These are phyloP conservation scores for Vanrija pseudolonga DNA, from an alignment of 1,284 basidiomycete genomes.

Conservation along the genomic window DNA sequence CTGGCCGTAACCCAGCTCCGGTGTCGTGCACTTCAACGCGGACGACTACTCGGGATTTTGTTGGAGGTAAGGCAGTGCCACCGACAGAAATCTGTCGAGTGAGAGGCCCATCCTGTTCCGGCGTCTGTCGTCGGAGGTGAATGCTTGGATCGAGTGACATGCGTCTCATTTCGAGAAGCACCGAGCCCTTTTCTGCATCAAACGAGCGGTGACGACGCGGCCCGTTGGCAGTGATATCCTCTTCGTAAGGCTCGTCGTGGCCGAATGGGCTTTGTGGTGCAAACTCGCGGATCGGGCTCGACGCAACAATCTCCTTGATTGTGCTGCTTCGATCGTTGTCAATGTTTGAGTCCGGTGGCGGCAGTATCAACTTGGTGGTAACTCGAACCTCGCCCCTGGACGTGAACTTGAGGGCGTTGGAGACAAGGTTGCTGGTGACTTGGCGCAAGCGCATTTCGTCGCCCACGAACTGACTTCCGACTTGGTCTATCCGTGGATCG, in stretches of 20 bases:
- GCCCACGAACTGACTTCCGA: conserved; percentile 53
- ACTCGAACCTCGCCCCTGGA: conserved; percentile 55
- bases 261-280: conserved; percentile 27
- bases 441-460: conserved; percentile 67
- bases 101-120: too few relatives aligned
- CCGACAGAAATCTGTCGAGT: too few relatives aligned
- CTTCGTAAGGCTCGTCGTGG: conserved; percentile 32
- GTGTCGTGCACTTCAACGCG: conserved; percentile 77
- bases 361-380: conserved; percentile 45
- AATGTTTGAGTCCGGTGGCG: conserved; percentile 1
- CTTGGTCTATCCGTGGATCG: conserved; percentile 68
- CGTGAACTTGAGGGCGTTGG: conserved; percentile 62
- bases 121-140: neutral
- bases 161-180: conserved; percentile 17
- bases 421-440: conserved; percentile 56
- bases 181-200: conserved; percentile 35
- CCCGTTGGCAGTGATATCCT: conserved; percentile 19
- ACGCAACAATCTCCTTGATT: too few relatives aligned
- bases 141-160: neutral
- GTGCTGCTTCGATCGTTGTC: too few relatives aligned
- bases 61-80: too few relatives aligned
- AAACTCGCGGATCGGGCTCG: too few relatives aligned
- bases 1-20: conserved; percentile 65
- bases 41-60: conserved; percentile 52
- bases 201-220: neutral